Evolutionary conservation across 768 basidiomycete species (phyloP), one percentile per base, ranked within the genome.

Genomic region (Trametes gibbosa): DNA sequence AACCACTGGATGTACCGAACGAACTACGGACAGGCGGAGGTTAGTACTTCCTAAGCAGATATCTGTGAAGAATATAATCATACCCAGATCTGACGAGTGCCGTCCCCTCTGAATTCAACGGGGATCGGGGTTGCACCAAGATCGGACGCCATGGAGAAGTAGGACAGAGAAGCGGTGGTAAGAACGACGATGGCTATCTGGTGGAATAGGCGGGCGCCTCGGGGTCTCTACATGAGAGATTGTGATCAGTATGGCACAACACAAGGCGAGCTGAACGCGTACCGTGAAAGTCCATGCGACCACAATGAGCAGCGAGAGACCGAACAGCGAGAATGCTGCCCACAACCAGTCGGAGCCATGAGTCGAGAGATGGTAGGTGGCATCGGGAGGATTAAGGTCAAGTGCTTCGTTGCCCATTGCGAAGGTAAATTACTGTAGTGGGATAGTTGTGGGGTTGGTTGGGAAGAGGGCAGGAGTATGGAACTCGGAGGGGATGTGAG

Each of bases 101-200:
- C 70, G 46, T 70, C 52, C n/a, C 70, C 71, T 27, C 70, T 64
- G 66, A 78, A 82, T 63, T 81, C 80, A 40, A 77, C 75, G 17
- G 41, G 56, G 61, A 84, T 65, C 37, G 80, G 73, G 0, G 81
- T 78, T 42, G 70, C 71, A 13, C 84, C 83, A 39, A 84, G 73
- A 65, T 83, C 75, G 19, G 81, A 82, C 0, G 82, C 83, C 82
- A 84, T 82, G 13, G 76, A 71, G 68, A 81, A 82, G 72, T 81
- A 82, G 1, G 78, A 68, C 42, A 84, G 69, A 13, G 73, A 63
- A 2, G 79, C 72, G 0, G 81, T 81, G 17, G 76, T 69, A 21
- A 84, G 68, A 39, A 84, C 72, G 56, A 82, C 72, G 34, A 78
- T 66, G 46, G 75, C 75, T 43, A 84, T 69, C 58, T 80, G 79